phyloP scores from a whole-genome alignment of 192 early-diverging fungal species.

The Gonapodya sp. region DNA sequence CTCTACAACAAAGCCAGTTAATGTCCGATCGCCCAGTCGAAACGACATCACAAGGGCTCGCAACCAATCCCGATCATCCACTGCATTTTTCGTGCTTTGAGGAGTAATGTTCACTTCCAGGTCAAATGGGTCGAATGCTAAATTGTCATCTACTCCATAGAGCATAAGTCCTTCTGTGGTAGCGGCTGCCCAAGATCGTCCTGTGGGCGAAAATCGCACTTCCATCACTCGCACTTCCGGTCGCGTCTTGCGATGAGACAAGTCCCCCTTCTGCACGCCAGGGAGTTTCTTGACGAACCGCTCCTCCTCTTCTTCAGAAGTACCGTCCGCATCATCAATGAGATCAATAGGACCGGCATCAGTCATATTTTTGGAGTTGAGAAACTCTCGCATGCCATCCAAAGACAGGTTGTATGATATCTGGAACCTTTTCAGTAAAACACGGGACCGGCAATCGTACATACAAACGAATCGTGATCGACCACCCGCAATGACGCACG shows the following conservation, averaged over 20 bases:
- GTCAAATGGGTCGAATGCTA: constrained; percentile 97
- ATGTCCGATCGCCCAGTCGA: constrained; percentile 73
- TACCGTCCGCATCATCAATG: constrained; percentile 56
- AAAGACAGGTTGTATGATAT: constrained; percentile 86
- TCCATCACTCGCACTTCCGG: constrained; percentile 76
- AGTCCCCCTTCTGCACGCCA: constrained; percentile 77
- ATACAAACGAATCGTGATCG: constrained; percentile 93
- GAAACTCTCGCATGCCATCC: constrained; percentile 82
- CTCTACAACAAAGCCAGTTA: constrained; percentile 73
- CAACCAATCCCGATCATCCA: constrained; percentile 66
- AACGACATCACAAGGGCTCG: constrained; percentile 87
- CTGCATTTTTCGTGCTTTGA: constrained; percentile 62
- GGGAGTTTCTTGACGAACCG: constrained; percentile 72
- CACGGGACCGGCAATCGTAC: constrained; percentile 66
- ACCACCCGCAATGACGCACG: constrained; percentile 85
- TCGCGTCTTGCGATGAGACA: constrained; percentile 62
- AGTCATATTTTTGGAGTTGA: constrained; percentile 88
- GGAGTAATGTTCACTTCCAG: constrained; percentile 95
- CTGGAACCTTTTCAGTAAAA: constrained; percentile 82
- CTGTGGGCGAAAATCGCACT: constrained; percentile 89
- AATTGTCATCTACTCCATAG: constrained; percentile 86
- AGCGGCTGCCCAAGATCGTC: constrained; percentile 88
- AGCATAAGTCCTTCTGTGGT: constrained; percentile 92
- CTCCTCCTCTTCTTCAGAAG: constrained; percentile 69
- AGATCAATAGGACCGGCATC: constrained; percentile 81